Percentiles rank a stretch among this genome's conserved stretches.
Evolutionary conservation across 768 basidiomycete genomes (phyloP).

Genomic region (Suillus alpinus): DNA sequence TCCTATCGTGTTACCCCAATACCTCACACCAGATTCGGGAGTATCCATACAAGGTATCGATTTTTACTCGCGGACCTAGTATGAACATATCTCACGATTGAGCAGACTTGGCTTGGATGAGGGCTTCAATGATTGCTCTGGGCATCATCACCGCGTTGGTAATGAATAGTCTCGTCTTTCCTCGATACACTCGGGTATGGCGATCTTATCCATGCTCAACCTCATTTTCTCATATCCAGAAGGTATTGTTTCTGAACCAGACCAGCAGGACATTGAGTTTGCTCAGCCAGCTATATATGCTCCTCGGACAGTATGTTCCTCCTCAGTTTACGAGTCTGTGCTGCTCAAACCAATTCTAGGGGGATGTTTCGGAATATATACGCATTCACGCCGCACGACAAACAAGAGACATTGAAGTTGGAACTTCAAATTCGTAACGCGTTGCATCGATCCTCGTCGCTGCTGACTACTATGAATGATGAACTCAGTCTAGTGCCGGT

Average conservation of each 20-base stretch:
- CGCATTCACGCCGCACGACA: constrained; percentile 24
- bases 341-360: constrained; percentile 18
- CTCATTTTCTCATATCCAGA: constrained; percentile 1
- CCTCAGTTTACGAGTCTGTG: constrained; percentile 1
- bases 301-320: constrained; percentile 36
- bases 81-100: neutral
- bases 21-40: constrained; percentile 23
- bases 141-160: constrained; percentile 45
- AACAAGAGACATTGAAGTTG: constrained; percentile 35
- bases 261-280: constrained; percentile 36
- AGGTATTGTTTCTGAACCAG: constrained; percentile 43
- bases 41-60: constrained; percentile 29
- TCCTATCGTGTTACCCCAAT: constrained; percentile 35
- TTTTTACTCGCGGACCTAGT: neutral
- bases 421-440: constrained; percentile 42
- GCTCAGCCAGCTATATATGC: constrained; percentile 42
- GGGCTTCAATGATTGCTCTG: constrained; percentile 40
- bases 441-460: constrained; percentile 35
- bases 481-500: constrained; percentile 49
- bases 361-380: constrained; percentile 33
- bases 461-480: constrained; percentile 42
- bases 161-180: constrained; percentile 45
- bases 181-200: constrained; percentile 44
- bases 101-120: constrained; percentile 38
- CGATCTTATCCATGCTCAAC: neutral